phyloP scores from a whole-genome alignment of 73 alveolate genomes.

The Blepharisma japonicum region DNA sequence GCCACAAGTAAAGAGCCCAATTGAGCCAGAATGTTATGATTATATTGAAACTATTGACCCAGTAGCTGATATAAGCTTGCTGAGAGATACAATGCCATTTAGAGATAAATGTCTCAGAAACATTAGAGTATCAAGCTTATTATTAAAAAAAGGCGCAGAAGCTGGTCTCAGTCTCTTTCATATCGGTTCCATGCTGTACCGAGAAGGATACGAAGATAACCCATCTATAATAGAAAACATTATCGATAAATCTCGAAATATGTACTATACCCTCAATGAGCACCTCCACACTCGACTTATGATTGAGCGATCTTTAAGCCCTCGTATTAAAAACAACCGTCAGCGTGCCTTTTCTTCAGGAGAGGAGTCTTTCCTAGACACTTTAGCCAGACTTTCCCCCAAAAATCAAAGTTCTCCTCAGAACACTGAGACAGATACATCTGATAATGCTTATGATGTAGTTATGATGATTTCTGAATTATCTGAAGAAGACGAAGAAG shows the following conservation, averaged over 20 bases:
- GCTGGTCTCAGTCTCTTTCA: conserved; percentile 79
- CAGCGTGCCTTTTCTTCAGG: not conserved
- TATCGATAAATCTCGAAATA: not conserved
- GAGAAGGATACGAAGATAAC: not conserved
- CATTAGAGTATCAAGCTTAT: conserved; percentile 77
- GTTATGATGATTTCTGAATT: conserved; percentile 9
- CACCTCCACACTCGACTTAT: not conserved
- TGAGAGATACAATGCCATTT: conserved; percentile 73
- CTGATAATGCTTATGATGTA: conserved; percentile 2
- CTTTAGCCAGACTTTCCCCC: not conserved
- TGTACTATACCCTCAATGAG: not conserved
- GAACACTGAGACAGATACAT: not conserved
- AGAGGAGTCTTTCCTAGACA: not conserved
- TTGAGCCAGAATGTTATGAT: conserved; percentile 60
- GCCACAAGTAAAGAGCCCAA: conserved; percentile 79
- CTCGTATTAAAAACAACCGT: not conserved
- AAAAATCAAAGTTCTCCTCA: not conserved
- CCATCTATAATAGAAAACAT: not conserved
- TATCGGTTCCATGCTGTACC: conserved; percentile 47
- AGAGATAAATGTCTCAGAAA: conserved; percentile 91
- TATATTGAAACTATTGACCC: conserved; percentile 79
- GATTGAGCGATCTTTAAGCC: not conserved
- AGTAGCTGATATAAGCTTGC: conserved; percentile 73
- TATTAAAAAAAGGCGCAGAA: conserved; percentile 75
- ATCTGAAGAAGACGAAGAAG: not conserved